These are phyloP conservation scores for Xylariomycetidae sp. DNA, from an alignment of 2,329 filamentous ascomycete genomes.

Conservation along the genomic window DNA sequence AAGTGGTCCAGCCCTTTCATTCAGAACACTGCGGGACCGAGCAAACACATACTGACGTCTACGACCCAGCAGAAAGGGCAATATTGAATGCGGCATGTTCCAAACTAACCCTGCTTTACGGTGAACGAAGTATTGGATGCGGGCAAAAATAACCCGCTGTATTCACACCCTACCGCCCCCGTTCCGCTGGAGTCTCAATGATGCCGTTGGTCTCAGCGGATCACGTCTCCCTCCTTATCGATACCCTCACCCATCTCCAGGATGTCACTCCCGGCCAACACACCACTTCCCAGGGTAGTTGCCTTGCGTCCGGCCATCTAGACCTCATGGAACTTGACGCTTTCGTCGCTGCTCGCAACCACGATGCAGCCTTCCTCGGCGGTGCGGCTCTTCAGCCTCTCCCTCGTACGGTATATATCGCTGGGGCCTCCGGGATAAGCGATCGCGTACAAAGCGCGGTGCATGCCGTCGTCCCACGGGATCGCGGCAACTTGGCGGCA, in stretches of 20 bases:
- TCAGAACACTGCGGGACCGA: too few relatives aligned
- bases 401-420: constrained; percentile 42
- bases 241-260: constrained; percentile 77
- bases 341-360: constrained; percentile 86
- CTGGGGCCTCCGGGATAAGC: constrained; percentile 59
- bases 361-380: constrained; percentile 77
- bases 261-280: constrained; percentile 78
- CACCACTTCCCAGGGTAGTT: constrained; percentile 46
- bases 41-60: too few relatives aligned
- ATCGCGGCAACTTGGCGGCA: constrained; percentile 81
- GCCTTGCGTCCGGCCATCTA: constrained; percentile 64
- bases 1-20: too few relatives aligned
- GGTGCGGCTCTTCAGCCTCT: constrained; percentile 43
- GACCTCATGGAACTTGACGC: constrained; percentile 91
- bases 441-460: constrained; percentile 81
- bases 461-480: constrained; percentile 71
- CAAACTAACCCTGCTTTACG: too few relatives aligned
- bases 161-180: too few relatives aligned
- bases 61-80: too few relatives aligned
- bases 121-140: too few relatives aligned
- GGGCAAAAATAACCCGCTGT: too few relatives aligned
- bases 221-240: constrained; percentile 65
- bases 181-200: too few relatives aligned
- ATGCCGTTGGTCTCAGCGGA: constrained; percentile 64
- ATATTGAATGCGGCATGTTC: too few relatives aligned